Evolutionary conservation across 2,329 filamentous ascomycete genomes (phyloP).

Genomic region (Alternaria gaisen): DNA sequence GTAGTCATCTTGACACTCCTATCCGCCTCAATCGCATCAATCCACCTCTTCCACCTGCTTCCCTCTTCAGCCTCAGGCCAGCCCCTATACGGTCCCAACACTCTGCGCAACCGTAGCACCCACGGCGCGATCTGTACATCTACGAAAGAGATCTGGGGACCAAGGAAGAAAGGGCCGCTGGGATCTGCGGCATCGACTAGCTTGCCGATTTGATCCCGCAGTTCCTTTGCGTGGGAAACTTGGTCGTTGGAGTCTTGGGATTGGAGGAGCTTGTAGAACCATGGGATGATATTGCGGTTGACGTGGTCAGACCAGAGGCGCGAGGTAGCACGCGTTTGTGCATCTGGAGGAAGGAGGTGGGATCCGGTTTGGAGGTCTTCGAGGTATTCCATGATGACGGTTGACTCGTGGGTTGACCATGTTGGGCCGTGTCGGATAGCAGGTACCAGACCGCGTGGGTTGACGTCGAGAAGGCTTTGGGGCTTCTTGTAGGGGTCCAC

Average conservation of each 20-base stretch:
- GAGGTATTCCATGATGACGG: slow-evolving; percentile 86
- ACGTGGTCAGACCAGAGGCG: slow-evolving; percentile 85
- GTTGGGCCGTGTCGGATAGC: slow-evolving; percentile 75
- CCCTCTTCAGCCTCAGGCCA: slow-evolving; percentile 72
- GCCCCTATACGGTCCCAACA: slow-evolving; percentile 70
- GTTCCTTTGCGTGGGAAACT: slow-evolving; percentile 64
- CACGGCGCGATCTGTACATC: slow-evolving; percentile 81
- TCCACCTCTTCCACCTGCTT: slow-evolving; percentile 73
- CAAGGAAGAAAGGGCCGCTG: slow-evolving; percentile 75
- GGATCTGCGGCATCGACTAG: slow-evolving; percentile 65
- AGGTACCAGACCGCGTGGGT: slow-evolving; percentile 78
- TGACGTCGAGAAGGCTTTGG: slow-evolving; percentile 75
- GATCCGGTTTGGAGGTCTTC: slow-evolving; percentile 74
- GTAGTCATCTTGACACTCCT: slow-evolving; percentile 72
- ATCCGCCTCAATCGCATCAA: slow-evolving; percentile 73
- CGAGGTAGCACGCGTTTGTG: slow-evolving; percentile 75
- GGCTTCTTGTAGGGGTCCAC: slow-evolving; percentile 82
- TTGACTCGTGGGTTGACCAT: slow-evolving; percentile 84
- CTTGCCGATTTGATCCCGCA: slow-evolving; percentile 72
- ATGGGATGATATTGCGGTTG: slow-evolving; percentile 77
- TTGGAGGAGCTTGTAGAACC: slow-evolving; percentile 78
- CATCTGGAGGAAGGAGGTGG: slow-evolving; percentile 70
- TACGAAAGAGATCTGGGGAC: slow-evolving; percentile 67
- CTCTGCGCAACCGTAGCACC: slow-evolving; percentile 72
- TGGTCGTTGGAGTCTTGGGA: slow-evolving; percentile 69